A percentile compares a stretch with the other conserved stretches of the same genome.
Conservation (phyloP, 2,329 filamentous ascomycete species). For the Neonectria hederae region DNA sequence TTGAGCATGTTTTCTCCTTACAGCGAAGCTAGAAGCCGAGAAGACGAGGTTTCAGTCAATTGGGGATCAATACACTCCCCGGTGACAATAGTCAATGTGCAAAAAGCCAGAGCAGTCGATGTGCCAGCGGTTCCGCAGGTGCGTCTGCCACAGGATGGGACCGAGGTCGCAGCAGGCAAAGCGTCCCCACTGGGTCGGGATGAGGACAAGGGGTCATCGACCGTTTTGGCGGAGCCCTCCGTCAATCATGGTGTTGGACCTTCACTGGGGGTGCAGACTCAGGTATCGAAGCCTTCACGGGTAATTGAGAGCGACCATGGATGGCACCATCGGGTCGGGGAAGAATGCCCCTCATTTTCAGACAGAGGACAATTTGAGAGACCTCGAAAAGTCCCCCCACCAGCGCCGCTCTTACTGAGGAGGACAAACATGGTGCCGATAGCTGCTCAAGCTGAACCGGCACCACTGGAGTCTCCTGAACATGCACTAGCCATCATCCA, state of each 20-base stretch:
- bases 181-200: conserved; percentile 35
- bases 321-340: conserved; percentile 68
- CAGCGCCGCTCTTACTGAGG: conserved; percentile 63
- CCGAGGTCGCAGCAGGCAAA: conserved; percentile 21
- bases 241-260: conserved; percentile 22
- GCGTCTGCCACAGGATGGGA: background rate
- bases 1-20: conserved; percentile 44
- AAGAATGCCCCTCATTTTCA: conserved; percentile 68
- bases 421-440: conserved; percentile 54
- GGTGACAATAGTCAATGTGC: conserved; percentile 55
- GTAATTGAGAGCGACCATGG: conserved; percentile 19
- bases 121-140: conserved; percentile 29
- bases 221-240: conserved; percentile 55
- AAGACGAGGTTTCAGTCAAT: conserved; percentile 55
- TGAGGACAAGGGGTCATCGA: conserved; percentile 51
- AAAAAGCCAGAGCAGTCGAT: conserved; percentile 51
- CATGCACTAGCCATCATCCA: conserved; percentile 61
- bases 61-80: conserved; percentile 64
- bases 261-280: conserved; percentile 23
- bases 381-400: conserved; percentile 64
- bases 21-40: conserved; percentile 47
- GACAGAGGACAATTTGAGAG: conserved; percentile 56
- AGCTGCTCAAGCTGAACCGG: conserved; percentile 59
- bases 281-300: conserved; percentile 17
- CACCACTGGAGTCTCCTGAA: conserved; percentile 62